These are phyloP conservation scores for Fusarium nisikadoi DNA, from an alignment of 2,329 filamentous ascomycete species.

Conservation along the genomic window DNA sequence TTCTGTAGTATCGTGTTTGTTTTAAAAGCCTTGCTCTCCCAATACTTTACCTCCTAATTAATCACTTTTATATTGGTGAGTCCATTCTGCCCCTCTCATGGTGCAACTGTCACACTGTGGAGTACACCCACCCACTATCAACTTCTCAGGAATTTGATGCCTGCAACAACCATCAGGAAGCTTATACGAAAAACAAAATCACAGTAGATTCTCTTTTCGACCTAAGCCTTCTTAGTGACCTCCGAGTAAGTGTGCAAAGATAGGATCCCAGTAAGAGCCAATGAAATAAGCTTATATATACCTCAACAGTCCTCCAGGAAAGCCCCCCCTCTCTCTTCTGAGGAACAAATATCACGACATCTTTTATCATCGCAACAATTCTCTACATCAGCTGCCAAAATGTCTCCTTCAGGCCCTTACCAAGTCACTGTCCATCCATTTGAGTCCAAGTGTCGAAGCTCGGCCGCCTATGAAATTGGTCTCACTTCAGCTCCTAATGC, in stretches of 20 bases:
- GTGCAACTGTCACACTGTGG: not conserved
- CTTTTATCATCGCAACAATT: not conserved
- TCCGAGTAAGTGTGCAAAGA: not conserved
- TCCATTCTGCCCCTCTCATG: not conserved
- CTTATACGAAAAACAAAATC: not conserved
- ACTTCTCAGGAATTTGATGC: not conserved
- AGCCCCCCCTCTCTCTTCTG: not conserved
- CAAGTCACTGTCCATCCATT: conserved; percentile 60
- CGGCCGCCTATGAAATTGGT: conserved; percentile 61
- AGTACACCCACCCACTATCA: not conserved
- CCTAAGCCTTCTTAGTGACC: not conserved
- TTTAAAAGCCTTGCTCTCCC: not conserved
- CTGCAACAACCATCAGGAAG: not conserved
- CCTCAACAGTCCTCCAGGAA: conserved; percentile 3
- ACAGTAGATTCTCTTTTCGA: not conserved
- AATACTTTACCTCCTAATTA: not conserved
- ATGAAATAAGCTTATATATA: conserved; percentile 19
- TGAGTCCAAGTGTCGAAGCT: conserved; percentile 52
- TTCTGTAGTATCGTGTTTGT: not conserved
- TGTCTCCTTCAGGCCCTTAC: conserved; percentile 51
- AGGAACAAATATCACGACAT: not conserved
- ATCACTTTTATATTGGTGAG: not conserved
- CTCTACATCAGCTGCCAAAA: conserved; percentile 16
- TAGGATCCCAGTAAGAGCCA: not conserved
- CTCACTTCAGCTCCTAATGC: conserved; percentile 61